These are phyloP conservation scores for Salvia hispanica DNA, from an alignment of 257 asterid species.

Conservation along the genomic window DNA sequence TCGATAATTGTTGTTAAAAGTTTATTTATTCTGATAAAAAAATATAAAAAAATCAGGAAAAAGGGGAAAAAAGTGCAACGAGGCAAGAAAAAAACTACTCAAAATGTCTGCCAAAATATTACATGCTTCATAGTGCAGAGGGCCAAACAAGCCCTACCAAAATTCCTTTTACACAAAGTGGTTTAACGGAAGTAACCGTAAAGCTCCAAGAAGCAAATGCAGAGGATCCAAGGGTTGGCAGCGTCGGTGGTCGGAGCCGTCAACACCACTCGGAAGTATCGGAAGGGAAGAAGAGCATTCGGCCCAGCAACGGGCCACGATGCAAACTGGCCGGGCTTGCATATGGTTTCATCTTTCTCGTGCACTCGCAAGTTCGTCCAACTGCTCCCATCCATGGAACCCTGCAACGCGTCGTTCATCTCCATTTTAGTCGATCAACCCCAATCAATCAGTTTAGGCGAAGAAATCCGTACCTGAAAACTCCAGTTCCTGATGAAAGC, in stretches of 20 bases:
- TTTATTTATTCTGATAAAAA: not conserved
- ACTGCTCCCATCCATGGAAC: conserved; percentile 76
- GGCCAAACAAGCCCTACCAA: not conserved
- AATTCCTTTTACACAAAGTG: not conserved
- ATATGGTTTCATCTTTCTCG: conserved; percentile 70
- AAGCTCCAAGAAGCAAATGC: conserved; percentile 93
- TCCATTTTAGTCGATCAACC: not conserved
- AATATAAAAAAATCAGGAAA: not conserved
- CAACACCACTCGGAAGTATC: conserved; percentile 69
- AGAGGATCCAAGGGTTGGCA: conserved; percentile 78
- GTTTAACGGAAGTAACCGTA: conserved; percentile 78
- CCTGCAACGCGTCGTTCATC: conserved; percentile 43
- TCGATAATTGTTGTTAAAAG: no score
- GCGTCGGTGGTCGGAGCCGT: conserved; percentile 68
- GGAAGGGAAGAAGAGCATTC: conserved; percentile 80
- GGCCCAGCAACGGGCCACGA: conserved; percentile 89
- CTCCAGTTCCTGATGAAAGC: conserved; percentile 81
- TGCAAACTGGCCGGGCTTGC: conserved; percentile 90
- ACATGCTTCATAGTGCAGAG: not conserved
- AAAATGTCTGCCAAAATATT: not conserved
- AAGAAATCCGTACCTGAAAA: conserved; percentile 60
- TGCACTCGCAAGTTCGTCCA: conserved; percentile 86
- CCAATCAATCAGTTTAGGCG: not conserved
- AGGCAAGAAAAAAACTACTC: not conserved
- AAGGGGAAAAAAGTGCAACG: not conserved